Base-by-base conservation (phyloP, 345 rosid species). In the Raphanus raphanistrum region DNA sequence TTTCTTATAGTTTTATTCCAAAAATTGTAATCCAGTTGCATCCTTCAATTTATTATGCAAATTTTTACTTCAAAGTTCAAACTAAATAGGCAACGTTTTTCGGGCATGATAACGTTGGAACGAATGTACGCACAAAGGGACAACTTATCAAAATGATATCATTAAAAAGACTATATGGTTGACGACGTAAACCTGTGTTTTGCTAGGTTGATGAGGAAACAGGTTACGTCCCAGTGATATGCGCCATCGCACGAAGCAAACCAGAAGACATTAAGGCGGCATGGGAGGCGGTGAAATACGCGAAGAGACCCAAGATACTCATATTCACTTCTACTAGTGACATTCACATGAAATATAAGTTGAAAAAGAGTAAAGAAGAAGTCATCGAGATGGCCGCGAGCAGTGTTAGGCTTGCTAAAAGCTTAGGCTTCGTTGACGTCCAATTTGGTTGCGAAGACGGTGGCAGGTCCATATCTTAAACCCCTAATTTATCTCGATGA, bases 381-480 rank as follows among this genome's bases (percentile, higher is more conserved):
- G 97, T 94, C 11, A 41, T 90, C 59, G 89, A 92, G 74, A 86
- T 89, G 74, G 97, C 97, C 0, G 69, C 83, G 45, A 86, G 81
- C 58, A 85, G 87, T 91, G 87, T 94, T 48, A 75, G 64, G 13
- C 86, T 76, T 26, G 95, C 96, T 4, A 79, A 89, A 74, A 86
- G 87, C 77, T 84, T 94, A 81, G 98, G 97, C 4, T 94, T 96
- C 79, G 71, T 83, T 2, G 97, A 94, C 68, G 82, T 94, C 13
- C 89, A 89, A 82, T 83, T 94, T 75, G 92, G 97, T 77, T 90
- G 97, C 1, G 97, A 92, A 77, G 98, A 94, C 74, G 98, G 95
- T 26, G 93, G 95, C 83, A 94, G 98, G 85, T 94, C 74, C 2
- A 27, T 54, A 7, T 69, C 26, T 32, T 45, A 8, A 61, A 48